Evolutionary conservation across 2,329 filamentous ascomycete genomes (phyloP).

Genomic region (Calonectria crousiana): DNA sequence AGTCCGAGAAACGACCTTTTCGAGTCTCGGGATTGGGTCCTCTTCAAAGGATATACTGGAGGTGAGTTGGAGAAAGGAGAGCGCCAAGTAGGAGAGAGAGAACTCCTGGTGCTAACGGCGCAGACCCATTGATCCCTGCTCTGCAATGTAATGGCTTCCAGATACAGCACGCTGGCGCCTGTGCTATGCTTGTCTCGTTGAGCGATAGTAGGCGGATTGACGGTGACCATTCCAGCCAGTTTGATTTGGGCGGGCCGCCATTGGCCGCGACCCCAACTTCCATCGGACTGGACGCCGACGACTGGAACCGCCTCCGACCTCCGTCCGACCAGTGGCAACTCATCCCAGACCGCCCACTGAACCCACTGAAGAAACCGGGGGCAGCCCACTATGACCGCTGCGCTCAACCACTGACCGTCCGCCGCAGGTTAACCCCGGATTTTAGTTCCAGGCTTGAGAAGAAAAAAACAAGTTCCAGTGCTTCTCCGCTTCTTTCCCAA

Average conservation of each 20-base stretch:
- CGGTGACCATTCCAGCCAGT: constrained; percentile 16
- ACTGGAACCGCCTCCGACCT: constrained; percentile 15
- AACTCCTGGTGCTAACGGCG: neutral
- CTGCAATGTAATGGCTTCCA: neutral
- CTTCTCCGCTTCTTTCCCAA: neutral
- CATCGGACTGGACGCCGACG: constrained; percentile 28
- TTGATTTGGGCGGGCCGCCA: constrained; percentile 5
- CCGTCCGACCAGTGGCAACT: constrained; percentile 1
- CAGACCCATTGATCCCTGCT: neutral
- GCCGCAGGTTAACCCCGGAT: constrained; percentile 10
- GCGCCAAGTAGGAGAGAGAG: neutral
- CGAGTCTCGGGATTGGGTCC: neutral
- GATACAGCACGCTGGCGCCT: neutral
- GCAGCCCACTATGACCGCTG: constrained; percentile 1
- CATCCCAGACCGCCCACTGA: neutral
- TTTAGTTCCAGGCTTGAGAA: neutral
- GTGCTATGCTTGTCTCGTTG: constrained; percentile 8
- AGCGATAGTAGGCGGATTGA: constrained; percentile 10
- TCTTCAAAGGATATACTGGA: neutral
- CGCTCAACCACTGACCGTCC: neutral
- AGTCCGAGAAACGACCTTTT: neutral
- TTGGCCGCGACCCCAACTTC: constrained; percentile 9
- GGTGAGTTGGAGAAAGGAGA: neutral
- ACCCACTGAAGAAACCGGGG: constrained; percentile 2
- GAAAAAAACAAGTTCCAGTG: neutral